Evolutionary conservation across 345 rosid species (phyloP), one percentile per base, ranked within the genome.

Genomic region (Dovyalis caffra): DNA sequence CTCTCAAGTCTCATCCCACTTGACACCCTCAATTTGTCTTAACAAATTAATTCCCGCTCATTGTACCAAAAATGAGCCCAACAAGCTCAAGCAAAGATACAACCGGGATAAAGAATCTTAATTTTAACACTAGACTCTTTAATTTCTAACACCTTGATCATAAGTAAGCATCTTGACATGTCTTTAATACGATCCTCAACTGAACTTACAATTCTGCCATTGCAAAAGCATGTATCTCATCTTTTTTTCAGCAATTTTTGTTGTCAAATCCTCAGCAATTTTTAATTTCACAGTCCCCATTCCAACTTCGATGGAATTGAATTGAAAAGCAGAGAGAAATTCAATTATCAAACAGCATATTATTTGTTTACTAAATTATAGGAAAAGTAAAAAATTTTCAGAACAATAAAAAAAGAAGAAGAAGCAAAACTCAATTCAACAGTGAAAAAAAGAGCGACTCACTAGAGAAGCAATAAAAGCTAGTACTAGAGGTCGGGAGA

Each of bases 401-500:
- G n/a, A n/a, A n/a, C n/a, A n/a, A n/a, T n/a, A n/a, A n/a, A n/a
- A n/a, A 49, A 3, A 29, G 53, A 38, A n/a, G n/a, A 28, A 21
- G 31, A 61, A 63, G 7, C 33, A 28, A 57, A 20, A 28, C 20
- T 20, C 28, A 15, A 56, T 18, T 34, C 29, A 33, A 16, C 21
- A 34, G 68, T 9, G 6, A 64, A 23, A 26, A 64, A 65, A 81
- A 74, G 77, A 72, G 82, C 82, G 70, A 91, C 95, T 90, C 95
- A 69, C 68, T 71, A 43, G 57, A 66, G 57, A 47, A 69, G 64
- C 56, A 76, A 71, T 74, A 83, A 84, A 85, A 79, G 79, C 74
- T 80, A 74, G 78, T 76, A 91, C 80, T 92, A 92, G 95, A 87
- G 99, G 88, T 86, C 90, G 78, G 95, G 97, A 88, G 89, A 95